phyloP scores from a whole-genome alignment of 2,329 filamentous ascomycete genomes.

The Geoglossum cookeanum region DNA sequence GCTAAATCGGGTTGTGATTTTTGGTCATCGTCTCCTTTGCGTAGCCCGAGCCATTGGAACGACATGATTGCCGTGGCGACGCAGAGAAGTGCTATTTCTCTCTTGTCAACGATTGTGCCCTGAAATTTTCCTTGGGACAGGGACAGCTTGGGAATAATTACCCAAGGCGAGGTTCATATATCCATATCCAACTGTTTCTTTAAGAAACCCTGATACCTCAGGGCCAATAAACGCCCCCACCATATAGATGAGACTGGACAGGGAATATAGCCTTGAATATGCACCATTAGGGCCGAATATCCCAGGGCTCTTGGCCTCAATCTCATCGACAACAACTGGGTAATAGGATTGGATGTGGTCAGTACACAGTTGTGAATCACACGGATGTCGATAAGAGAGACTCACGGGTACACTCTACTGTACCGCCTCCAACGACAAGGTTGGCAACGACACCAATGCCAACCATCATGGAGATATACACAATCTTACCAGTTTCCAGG shows the following conservation, averaged over 20 bases:
- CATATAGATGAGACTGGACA: constrained; percentile 8
- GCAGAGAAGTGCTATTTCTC: neutral
- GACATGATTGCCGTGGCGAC: neutral
- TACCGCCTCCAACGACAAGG: constrained; percentile 6
- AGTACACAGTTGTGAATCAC: neutral
- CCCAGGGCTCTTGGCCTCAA: constrained; percentile 5
- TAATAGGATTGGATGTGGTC: neutral
- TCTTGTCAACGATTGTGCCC: neutral
- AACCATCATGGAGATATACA: neutral
- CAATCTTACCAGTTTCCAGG: neutral
- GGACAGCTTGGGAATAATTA: neutral
- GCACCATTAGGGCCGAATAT: constrained; percentile 9
- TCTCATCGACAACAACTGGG: constrained; percentile 6
- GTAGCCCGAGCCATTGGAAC: too few relatives aligned
- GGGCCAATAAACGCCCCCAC: constrained; percentile 9
- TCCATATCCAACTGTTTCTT: constrained; percentile 7
- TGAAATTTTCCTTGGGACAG: neutral
- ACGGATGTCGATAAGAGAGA: neutral
- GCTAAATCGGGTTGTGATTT: too few relatives aligned
- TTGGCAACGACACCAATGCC: neutral
- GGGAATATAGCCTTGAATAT: constrained; percentile 8
- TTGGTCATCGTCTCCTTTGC: too few relatives aligned
- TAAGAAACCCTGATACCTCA: constrained; percentile 8
- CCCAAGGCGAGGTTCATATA: constrained; percentile 8
- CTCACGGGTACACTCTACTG: constrained; percentile 7